These are phyloP conservation scores for Populus ilicifolia DNA, from an alignment of 345 rosid species.

Conservation along the genomic window DNA sequence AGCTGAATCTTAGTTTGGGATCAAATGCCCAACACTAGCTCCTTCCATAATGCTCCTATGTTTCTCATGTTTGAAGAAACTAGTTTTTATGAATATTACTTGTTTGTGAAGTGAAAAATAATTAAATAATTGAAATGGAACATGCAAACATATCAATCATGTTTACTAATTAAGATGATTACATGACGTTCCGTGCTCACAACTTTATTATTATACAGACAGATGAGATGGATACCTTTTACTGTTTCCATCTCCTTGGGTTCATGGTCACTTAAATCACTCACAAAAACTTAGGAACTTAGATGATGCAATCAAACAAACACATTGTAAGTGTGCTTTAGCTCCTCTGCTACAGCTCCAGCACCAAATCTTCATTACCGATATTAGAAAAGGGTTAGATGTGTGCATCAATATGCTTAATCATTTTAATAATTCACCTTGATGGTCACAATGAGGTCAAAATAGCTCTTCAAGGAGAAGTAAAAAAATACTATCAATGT, in stretches of 20 bases:
- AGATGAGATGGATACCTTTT: conserved; percentile 26
- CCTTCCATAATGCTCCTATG: no score
- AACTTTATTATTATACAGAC: conserved; percentile 34
- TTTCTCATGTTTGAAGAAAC: neutral
- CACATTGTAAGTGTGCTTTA: conserved; percentile 4
- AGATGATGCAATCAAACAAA: conserved; percentile 30
- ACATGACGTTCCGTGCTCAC: conserved; percentile 15
- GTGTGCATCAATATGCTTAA: neutral
- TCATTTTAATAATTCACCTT: neutral
- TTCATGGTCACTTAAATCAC: conserved; percentile 24
- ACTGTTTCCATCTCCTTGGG: conserved; percentile 17
- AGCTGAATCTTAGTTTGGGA: neutral
- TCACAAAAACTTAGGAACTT: conserved; percentile 28
- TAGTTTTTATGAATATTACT: neutral
- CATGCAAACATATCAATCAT: neutral
- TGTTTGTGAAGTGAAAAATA: neutral
- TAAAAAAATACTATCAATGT: neutral
- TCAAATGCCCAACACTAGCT: neutral
- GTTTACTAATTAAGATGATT: conserved; percentile 14
- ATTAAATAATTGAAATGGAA: conserved; percentile 5
- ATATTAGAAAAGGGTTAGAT: conserved; percentile 22
- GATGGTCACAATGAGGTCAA: neutral
- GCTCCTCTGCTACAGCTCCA: conserved; percentile 67
- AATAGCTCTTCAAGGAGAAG: neutral
- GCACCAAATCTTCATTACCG: conserved; percentile 65